Percentiles rank a stretch among this genome's conserved stretches.
Conservation (phyloP, 805 yeast genomes). For the Phaffomyces thermotolerans region DNA sequence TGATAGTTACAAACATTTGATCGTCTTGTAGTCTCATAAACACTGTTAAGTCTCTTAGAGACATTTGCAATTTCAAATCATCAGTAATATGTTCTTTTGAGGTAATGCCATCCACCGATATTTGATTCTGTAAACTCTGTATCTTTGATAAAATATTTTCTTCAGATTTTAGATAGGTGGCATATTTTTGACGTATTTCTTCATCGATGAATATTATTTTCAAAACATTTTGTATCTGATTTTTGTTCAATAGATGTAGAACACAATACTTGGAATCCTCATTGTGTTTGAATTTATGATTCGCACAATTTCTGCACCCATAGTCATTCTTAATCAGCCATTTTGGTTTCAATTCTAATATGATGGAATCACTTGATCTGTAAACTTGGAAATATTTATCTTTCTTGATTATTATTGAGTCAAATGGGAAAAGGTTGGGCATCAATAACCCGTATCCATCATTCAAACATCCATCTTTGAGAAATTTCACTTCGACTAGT, state of each 20-base stretch:
- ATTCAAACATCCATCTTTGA: conserved; percentile 13
- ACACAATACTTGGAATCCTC: conserved; percentile 38
- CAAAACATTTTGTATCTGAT: not conserved
- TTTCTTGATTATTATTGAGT: conserved; percentile 23
- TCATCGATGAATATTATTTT: not conserved
- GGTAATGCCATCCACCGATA: not conserved
- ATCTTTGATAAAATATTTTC: conserved; percentile 21
- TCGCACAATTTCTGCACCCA: conserved; percentile 54
- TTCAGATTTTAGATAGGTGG: conserved; percentile 14
- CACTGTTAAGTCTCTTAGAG: conserved; percentile 32
- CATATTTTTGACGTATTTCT: conserved; percentile 3
- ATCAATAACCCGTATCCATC: conserved; percentile 39
- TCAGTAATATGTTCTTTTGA: conserved; percentile 11
- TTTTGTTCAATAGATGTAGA: conserved; percentile 26
- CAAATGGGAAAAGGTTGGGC: conserved; percentile 33
- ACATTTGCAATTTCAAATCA: conserved; percentile 26
- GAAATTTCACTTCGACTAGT: conserved; percentile 11
- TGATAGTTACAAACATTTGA: conserved; percentile 20
- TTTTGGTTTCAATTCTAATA: conserved; percentile 53
- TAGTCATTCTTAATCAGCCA: conserved; percentile 37
- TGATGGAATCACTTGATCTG: conserved; percentile 14
- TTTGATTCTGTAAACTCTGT: conserved; percentile 17
- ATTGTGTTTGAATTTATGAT: conserved; percentile 30
- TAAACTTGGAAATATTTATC: conserved; percentile 32
- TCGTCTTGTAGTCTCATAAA: conserved; percentile 22